Percentiles rank a stretch among this genome's conserved stretches.
Evolutionary conservation across 1,284 basidiomycete species (phyloP).

Genomic region (Mrakiaceae sp.): DNA sequence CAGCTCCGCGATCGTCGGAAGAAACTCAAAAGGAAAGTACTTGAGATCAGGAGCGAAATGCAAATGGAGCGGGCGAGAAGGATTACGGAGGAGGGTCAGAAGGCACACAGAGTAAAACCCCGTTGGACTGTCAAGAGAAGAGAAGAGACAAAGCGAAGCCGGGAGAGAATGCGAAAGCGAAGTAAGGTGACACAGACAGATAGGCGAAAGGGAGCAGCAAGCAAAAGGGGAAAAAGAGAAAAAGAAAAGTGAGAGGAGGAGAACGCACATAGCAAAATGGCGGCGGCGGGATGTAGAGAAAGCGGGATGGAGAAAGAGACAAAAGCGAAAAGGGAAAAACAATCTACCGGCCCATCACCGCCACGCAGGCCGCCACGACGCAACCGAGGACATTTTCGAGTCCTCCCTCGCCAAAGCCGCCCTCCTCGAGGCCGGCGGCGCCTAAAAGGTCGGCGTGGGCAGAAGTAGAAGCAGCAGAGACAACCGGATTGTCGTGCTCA

Average conservation of each 20-base stretch:
- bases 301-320: background rate
- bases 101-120: background rate
- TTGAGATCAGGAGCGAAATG: too few relatives aligned
- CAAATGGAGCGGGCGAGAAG: too few relatives aligned
- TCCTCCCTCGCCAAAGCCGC: background rate
- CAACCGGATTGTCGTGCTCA: background rate
- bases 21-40: too few relatives aligned
- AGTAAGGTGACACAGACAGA: background rate
- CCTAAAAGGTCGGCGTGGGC: background rate
- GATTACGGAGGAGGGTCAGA: too few relatives aligned
- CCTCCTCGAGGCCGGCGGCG: background rate
- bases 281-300: background rate
- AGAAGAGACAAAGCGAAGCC: background rate
- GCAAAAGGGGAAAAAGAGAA: background rate
- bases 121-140: background rate
- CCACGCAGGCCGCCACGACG: conserved; percentile 13
- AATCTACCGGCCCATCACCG: background rate
- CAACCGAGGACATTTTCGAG: conserved; percentile 9
- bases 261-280: background rate
- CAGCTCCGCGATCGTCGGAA: too few relatives aligned
- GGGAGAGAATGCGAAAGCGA: background rate
- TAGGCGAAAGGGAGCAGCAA: background rate
- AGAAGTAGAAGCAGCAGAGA: background rate
- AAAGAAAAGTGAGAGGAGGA: background rate
- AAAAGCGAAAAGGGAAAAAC: background rate